Conservation (phyloP, 257 asterid genomes). For the Salvia splendens region DNA sequence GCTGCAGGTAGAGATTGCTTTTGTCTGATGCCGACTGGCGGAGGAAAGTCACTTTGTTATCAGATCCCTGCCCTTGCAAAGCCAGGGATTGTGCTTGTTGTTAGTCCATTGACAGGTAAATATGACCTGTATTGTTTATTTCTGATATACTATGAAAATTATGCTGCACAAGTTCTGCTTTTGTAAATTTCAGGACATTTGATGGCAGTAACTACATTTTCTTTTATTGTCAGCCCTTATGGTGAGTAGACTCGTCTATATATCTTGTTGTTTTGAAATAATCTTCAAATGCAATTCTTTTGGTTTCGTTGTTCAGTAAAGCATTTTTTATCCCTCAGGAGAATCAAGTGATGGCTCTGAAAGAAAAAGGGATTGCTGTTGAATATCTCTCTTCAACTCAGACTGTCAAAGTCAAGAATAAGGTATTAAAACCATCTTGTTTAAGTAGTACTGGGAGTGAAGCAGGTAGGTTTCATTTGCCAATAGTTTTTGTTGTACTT, state of each 20-base stretch:
- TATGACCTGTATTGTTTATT: constrained; percentile 35
- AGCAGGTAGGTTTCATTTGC: not conserved
- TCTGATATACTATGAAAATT: constrained; percentile 35
- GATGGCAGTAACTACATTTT: constrained; percentile 31
- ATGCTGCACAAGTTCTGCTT: constrained; percentile 51
- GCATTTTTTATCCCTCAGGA: constrained; percentile 49
- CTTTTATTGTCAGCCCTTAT: constrained; percentile 66
- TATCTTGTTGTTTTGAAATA: constrained; percentile 7
- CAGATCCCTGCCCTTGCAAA: constrained; percentile 90
- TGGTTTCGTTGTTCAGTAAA: constrained; percentile 20
- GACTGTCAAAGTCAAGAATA: constrained; percentile 59
- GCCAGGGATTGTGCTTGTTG: constrained; percentile 91
- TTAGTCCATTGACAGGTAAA: constrained; percentile 94
- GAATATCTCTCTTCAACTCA: constrained; percentile 95
- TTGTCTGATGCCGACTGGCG: constrained; percentile 98
- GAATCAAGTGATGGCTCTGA: constrained; percentile 84
- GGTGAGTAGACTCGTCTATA: constrained; percentile 48
- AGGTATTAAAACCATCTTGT: constrained; percentile 47
- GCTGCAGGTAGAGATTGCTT: constrained; percentile 86
- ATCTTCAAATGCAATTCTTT: not conserved
- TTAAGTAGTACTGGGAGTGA: constrained; percentile 22
- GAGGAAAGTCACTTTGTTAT: constrained; percentile 96
- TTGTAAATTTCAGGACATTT: constrained; percentile 53
- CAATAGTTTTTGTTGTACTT: not conserved
- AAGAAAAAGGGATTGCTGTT: constrained; percentile 81